Base-by-base conservation (phyloP, 1,139 yeast species). In the Kluyveromyces sp. region DNA sequence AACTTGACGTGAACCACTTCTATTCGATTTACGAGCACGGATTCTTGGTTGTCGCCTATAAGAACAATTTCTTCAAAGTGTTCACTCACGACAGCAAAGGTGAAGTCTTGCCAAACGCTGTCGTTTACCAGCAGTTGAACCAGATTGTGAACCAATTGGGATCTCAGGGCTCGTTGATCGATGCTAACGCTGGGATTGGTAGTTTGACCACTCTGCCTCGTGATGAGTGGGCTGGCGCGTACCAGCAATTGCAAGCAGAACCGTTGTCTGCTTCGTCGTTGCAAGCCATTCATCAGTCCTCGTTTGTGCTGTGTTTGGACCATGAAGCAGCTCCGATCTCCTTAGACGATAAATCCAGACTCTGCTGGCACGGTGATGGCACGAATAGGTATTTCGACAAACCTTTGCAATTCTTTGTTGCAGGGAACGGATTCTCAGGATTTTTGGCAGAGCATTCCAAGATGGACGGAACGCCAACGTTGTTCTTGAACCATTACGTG, bases 401-500 rank as follows among this genome's bases (percentile, higher is more conserved):
- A 71, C 94, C 96, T 4, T 70, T 85, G 52, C 94, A 92, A 69
- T 83, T 86, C 63, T 77, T 88, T 53, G 78, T 92, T 45, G 71
- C 84, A 50, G 82, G 80, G 52, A 88, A 87, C 64, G 96, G 95
- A 50, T 74, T 80, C 54, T 85, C 96, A 17, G 97, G 96, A 1
- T 89, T 88, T 71, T 69, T 88, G 61, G 97, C 95, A 49, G 98
- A 92, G 69, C 98, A 92, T 70, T 87, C 96, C 29, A 84, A 78
- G 73, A 92, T 92, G 97, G 98, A 92, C 66, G 98, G 97, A 50
- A 87, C 96, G 17, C 96, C 96, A 58, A 92, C 96, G 32, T 80
- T 86, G 57, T 81, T 89, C 57, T 69, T 92, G 68, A 89, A 89
- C 67, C 89, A 87, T 67, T 80, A 74, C 60, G 74, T 89, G 41